Percentiles rank a stretch among this genome's conserved stretches.
These are phyloP conservation scores for Ophiosphaerella korrae DNA, from an alignment of 2,329 filamentous ascomycete genomes.

Conservation along the genomic window DNA sequence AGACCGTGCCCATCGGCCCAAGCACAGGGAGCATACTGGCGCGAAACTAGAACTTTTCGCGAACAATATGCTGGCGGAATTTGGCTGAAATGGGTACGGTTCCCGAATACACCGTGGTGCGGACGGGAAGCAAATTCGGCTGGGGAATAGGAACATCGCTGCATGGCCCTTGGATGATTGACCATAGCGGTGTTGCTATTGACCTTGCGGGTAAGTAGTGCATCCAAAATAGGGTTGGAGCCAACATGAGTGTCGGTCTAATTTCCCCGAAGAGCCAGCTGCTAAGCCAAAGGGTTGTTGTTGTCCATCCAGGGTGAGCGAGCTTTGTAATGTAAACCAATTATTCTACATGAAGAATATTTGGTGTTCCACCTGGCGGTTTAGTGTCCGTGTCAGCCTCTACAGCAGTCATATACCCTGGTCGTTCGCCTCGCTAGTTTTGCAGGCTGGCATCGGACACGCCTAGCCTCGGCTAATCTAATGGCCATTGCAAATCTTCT, in stretches of 20 bases:
- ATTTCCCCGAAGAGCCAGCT: not conserved
- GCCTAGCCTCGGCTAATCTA: not conserved
- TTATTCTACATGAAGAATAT: too few species aligned
- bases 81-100: too few species aligned
- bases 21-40: too few species aligned
- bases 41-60: too few species aligned
- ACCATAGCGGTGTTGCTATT: not conserved
- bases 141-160: conserved; percentile 1
- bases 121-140: not conserved
- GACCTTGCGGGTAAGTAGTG: not conserved
- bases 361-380: too few species aligned
- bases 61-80: too few species aligned
- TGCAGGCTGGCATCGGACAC: not conserved
- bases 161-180: not conserved
- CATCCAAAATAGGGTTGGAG: not conserved
- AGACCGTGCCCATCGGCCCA: too few species aligned
- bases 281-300: too few species aligned
- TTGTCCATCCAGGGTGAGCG: not conserved
- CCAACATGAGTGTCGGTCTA: not conserved
- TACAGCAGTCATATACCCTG: not conserved
- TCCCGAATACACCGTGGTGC: too few species aligned
- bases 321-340: not conserved
- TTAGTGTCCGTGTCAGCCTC: too few species aligned
- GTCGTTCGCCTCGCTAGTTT: not conserved
- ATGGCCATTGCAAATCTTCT: not conserved